Evolutionary conservation across 225 moss, liverwort and hornwort species (phyloP).

Genomic region (Polytrichum formosum): DNA sequence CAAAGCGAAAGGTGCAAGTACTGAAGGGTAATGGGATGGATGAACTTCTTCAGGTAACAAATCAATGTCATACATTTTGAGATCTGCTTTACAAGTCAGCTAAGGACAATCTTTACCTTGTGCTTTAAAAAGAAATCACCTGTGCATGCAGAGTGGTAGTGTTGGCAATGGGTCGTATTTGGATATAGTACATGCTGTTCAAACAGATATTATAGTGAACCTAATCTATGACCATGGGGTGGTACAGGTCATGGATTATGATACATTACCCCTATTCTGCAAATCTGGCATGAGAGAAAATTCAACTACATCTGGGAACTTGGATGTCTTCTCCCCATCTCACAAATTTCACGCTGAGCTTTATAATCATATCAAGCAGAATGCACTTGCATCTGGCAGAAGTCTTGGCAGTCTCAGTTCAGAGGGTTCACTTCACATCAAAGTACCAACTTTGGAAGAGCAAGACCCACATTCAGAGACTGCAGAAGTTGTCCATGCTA

Average conservation of each 20-base stretch:
- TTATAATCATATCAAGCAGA: constrained; percentile 27
- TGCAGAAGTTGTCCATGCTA: constrained; percentile 43
- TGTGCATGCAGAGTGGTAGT: no score
- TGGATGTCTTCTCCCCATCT: constrained; percentile 31
- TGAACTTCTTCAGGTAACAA: constrained; percentile 61
- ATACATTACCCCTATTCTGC: constrained; percentile 46
- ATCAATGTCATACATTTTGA: no score
- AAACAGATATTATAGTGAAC: no score
- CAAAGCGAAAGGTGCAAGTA: constrained; percentile 92
- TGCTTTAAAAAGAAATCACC: no score
- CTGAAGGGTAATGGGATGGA: constrained; percentile 87
- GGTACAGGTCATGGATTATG: constrained; percentile 38
- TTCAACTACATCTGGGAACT: constrained; percentile 5
- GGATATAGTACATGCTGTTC: no score
- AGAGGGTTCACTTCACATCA: constrained; percentile 51
- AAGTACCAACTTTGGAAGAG: constrained; percentile 50
- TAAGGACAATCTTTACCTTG: no score
- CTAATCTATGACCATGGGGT: no score
- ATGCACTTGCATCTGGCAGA: constrained; percentile 29
- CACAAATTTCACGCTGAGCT: constrained; percentile 48
- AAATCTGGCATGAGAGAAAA: constrained; percentile 22
- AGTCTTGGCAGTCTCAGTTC: constrained; percentile 22
- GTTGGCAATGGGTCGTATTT: no score
- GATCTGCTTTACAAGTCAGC: no score
- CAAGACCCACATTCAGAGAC: constrained; percentile 56